Percentiles rank a stretch among this genome's conserved stretches.
Evolutionary conservation across 176 grass and related monocot species (phyloP).

Genomic region (Rhipidocladum racemiflorum): DNA sequence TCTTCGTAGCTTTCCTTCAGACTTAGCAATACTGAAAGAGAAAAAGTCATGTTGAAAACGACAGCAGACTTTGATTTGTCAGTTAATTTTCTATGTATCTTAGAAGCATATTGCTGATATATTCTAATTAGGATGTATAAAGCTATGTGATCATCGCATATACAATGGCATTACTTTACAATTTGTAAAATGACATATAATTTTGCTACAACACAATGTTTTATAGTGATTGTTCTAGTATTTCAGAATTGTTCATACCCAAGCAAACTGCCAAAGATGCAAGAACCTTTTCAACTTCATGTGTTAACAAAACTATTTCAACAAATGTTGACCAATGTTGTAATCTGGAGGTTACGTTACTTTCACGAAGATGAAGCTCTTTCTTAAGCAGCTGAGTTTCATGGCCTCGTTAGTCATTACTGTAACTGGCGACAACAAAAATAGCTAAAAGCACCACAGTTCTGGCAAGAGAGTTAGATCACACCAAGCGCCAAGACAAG

Average conservation of each 20-base stretch:
- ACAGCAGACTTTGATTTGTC: not conserved
- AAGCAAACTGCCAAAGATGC: not conserved
- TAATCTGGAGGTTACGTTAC: too few relatives aligned
- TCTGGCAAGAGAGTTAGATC: conserved; percentile 8
- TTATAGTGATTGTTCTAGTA: not conserved
- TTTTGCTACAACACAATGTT: not conserved
- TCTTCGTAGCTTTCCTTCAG: conserved; percentile 77
- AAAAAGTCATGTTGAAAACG: conserved; percentile 14
- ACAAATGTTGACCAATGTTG: not conserved
- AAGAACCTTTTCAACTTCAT: not conserved
- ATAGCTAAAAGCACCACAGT: not conserved
- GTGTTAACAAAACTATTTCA: not conserved
- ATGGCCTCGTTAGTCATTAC: not conserved
- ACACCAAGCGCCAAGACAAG: not conserved
- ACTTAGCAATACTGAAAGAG: conserved; percentile 56
- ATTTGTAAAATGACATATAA: not conserved
- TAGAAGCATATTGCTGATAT: not conserved
- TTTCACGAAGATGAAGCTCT: not conserved
- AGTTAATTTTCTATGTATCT: not conserved
- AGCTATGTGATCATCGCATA: not conserved
- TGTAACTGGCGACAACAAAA: not conserved
- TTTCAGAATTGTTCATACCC: not conserved
- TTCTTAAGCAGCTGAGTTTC: not conserved
- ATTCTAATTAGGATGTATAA: not conserved
- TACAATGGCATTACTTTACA: not conserved